Base-by-base conservation (phyloP, 192 early-diverging fungal species). In the Backusella liffmaniae region DNA sequence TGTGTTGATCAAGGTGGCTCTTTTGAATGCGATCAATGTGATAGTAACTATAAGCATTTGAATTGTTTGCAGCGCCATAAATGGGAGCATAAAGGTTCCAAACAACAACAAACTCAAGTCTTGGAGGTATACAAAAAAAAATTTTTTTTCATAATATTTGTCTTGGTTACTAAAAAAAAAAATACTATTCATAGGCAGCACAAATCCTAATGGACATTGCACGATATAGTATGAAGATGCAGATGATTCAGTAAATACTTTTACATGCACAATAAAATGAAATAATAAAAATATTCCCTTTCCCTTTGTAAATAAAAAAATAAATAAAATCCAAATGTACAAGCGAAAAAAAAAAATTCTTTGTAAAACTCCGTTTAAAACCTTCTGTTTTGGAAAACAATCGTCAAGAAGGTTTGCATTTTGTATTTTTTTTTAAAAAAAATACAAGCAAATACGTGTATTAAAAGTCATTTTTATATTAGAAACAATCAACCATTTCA, bases 171-270 rank as follows among this genome's bases (percentile, higher is more conserved):
- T 46, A 32, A 35, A 23, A 39, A 35, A n/a, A 67, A 6, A 35
- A 35, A 53, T 41, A 39, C 12, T 3, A 36, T 70, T 16, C 13
- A n/a, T 72, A 77, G 76, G 76, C 76, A 65, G 76, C 76, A 41
- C 76, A 77, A 36, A 77, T 77, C 49, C 21, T 77, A 4, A 77
- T 77, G 76, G 76, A 77, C 23, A 77, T 77, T 72, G 76, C 75
- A 70, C 46, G 51, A 32, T 65, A 71, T 13, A 44, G 70, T 30
- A 71, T 71, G 70, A 37, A 44, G 37, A 44, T 71, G 42, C 70
- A 44, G 36, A 44, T 77, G 23, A 35, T 77, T 35, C 46, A 77
- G 36, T 77, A 68, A 77, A 59, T 26, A 59, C 15, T 49, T 49
- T 49, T 49, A 49, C 37, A 39, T 49, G 16, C 46, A 44, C 15